A percentile compares a stretch with the other conserved stretches of the same genome.
phyloP scores from a whole-genome alignment of 2,329 filamentous ascomycete genomes.

The Calonectria fujianensis region DNA sequence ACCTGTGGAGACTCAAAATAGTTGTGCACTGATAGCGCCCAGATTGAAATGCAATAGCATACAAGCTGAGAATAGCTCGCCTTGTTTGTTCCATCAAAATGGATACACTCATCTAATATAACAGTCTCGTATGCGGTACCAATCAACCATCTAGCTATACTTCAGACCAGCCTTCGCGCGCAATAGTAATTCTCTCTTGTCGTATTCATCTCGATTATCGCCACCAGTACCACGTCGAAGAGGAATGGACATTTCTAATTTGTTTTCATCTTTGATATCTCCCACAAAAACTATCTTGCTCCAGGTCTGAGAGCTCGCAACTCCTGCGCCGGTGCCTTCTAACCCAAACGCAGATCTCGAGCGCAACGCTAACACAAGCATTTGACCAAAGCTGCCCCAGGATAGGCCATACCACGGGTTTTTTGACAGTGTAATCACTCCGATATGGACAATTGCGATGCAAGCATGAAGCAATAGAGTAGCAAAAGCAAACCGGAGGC shows the following conservation, averaged over 20 bases:
- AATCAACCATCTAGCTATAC: slow-evolving; percentile 1
- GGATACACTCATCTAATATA: not conserved
- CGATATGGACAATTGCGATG: slow-evolving; percentile 5
- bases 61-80: no score
- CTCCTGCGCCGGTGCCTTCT: slow-evolving; percentile 7
- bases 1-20: no score
- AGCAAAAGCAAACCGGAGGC: not conserved
- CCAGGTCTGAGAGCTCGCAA: slow-evolving; percentile 20
- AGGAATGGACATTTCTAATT: slow-evolving; percentile 19
- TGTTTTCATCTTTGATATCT: not conserved
- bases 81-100: no score
- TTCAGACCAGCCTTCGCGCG: not conserved
- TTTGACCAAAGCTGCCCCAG: slow-evolving; percentile 25
- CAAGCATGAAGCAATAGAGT: not conserved
- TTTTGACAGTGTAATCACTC: not conserved
- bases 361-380: slow-evolving; percentile 12
- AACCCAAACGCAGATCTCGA: slow-evolving; percentile 1
- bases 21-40: no score
- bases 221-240: not conserved
- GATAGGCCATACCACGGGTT: slow-evolving; percentile 8
- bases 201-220: not conserved
- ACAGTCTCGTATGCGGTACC: not conserved
- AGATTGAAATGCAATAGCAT: no score
- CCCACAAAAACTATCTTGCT: slow-evolving; percentile 11
- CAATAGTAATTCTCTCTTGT: not conserved